Base-by-base conservation (phyloP, 2,329 filamentous ascomycete genomes). In the Xylaria multiplex region DNA sequence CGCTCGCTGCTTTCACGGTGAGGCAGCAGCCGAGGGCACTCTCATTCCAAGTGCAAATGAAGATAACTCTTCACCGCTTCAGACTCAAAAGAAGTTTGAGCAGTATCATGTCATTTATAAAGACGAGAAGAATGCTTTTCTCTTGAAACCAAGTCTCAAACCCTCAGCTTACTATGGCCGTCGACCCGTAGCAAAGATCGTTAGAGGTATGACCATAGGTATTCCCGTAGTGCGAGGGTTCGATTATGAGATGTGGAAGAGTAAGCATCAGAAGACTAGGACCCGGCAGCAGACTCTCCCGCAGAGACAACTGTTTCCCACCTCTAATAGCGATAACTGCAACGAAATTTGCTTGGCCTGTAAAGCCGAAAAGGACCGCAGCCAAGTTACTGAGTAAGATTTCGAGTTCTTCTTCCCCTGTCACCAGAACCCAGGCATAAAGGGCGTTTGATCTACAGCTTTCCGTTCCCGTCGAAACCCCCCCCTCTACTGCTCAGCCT, bases 211-310 rank as follows among this genome's bases (percentile, higher is more conserved):
- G 57, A 90, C 90, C 6, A 90, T 99, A 60, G 96, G 96, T 0
- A 88, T 97, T 14, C 90, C 91, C 3, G 91, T 98, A n/a, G 86
- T 96, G 16, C 89, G 96, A 64, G 96, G 96, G 0, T 99, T 99
- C 73, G 89, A 96, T 77, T 87, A 91, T 69, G 83, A 85, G 40
- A 81, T 83, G 1, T 99, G 95, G 94, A 86, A 92, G 67, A 90
- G 86, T 60, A 77, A 93, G 11, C 88, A 97, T 65, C 79, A 82
- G 43, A 83, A 82, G 69, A 81, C 79, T 66, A 73, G 79, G 19
- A 68, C 73, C 35, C 72, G 75, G 1, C 75, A 76, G 48, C 75
- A 76, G 54, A 64, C 71, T 37, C 16, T 35, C 16, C 56, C 64
- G 62, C 76, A 55, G 65, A 70, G 72, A 8, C 72, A 68, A 32